Conservation (phyloP, 2,329 filamentous ascomycete species). For the Colletotrichum sp. region DNA sequence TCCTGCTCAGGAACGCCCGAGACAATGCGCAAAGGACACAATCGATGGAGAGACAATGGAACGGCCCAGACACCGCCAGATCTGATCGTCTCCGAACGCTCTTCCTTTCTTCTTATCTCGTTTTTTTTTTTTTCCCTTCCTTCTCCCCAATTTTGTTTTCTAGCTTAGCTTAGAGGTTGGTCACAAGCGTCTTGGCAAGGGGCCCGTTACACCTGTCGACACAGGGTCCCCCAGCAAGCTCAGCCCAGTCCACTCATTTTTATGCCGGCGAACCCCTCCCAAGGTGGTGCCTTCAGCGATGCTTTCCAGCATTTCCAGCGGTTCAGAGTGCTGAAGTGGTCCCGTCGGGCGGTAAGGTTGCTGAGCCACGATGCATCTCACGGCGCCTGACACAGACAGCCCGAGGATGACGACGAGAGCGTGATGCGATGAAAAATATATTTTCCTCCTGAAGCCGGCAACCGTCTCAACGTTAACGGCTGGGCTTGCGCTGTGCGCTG, state of each 20-base stretch:
- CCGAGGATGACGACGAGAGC: neutral
- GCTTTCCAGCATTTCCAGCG: neutral
- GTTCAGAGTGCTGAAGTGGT: neutral
- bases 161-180: neutral
- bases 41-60: neutral
- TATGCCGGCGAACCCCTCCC: neutral
- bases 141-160: neutral
- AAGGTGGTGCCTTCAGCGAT: neutral
- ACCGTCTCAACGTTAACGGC: neutral
- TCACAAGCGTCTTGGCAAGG: conserved; percentile 5
- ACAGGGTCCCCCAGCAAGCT: neutral
- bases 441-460: neutral
- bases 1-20: neutral
- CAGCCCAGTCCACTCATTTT: neutral
- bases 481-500: neutral
- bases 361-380: neutral
- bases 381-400: neutral
- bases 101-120: neutral
- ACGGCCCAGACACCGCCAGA: neutral
- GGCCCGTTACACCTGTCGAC: neutral
- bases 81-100: neutral
- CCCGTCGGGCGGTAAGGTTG: neutral
- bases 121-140: neutral
- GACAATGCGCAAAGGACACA: neutral
- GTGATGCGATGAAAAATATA: neutral